phyloP scores from a whole-genome alignment of 257 asterid genomes.

The Cinchona pubescens region DNA sequence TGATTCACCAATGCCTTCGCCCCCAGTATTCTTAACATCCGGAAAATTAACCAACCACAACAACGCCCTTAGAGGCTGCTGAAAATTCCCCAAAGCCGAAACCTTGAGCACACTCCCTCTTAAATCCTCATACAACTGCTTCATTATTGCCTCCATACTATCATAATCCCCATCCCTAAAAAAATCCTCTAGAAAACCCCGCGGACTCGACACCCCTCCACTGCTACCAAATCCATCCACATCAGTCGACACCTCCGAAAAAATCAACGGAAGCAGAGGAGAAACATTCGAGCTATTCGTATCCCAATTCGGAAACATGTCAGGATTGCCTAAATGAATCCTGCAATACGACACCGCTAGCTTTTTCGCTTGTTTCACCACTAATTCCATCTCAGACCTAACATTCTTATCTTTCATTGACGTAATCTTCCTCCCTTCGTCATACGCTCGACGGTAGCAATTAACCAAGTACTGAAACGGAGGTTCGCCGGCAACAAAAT shows the following conservation, averaged over 20 bases:
- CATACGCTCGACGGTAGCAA: slow-evolving; percentile 73
- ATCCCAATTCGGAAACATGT: slow-evolving; percentile 70
- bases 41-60: slow-evolving; percentile 65
- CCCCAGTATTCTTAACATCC: no score
- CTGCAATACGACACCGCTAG: slow-evolving; percentile 69
- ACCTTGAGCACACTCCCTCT: slow-evolving; percentile 85
- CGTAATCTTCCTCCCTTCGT: slow-evolving; percentile 66
- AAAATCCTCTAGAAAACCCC: slow-evolving; percentile 81
- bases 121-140: slow-evolving; percentile 85
- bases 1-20: slow-evolving; percentile 83
- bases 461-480: slow-evolving; percentile 69
- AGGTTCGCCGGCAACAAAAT: slow-evolving; percentile 60
- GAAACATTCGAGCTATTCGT: slow-evolving; percentile 39
- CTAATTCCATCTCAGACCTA: slow-evolving; percentile 64
- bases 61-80: slow-evolving; percentile 83
- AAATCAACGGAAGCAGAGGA: slow-evolving; percentile 65
- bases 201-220: slow-evolving; percentile 44
- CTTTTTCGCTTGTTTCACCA: slow-evolving; percentile 66
- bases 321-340: slow-evolving; percentile 78
- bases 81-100: slow-evolving; percentile 88
- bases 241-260: slow-evolving; percentile 59
- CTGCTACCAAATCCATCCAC: slow-evolving; percentile 66
- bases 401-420: slow-evolving; percentile 70
- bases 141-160: slow-evolving; percentile 69
- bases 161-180: slow-evolving; percentile 83